Evolutionary conservation across 768 basidiomycete genomes (phyloP), one percentile per base, ranked within the genome.

Genomic region (Dacryopinax spathularia): DNA sequence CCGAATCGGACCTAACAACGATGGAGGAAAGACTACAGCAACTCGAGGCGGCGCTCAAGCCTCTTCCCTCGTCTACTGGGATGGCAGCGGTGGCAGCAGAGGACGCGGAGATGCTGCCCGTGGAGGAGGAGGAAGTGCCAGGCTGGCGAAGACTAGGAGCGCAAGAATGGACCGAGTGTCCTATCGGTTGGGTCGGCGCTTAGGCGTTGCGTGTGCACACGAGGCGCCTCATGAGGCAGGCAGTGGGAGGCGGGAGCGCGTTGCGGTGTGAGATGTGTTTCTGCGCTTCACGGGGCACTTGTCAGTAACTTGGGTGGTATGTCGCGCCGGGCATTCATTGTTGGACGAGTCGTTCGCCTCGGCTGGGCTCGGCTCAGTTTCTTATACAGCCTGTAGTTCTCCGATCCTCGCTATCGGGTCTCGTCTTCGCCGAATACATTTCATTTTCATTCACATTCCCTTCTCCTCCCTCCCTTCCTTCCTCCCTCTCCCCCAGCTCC

Each of bases 161-260:
- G 3, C 48, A 29, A 29, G 48, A 56, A 29, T 56, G 48, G 48
- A 29, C 25, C 6, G 48, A 9, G 48, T 9, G 48, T 13, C 48
- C 48, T 56, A 56, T 56, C 18, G 48, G 48, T 29, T 56, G 48
- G 48, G 48, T 56, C n/a, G n/a, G n/a, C n/a, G n/a, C n/a, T n/a
- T n/a, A n/a, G n/a, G n/a, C n/a, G n/a, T n/a, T n/a, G n/a, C n/a
- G n/a, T n/a, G n/a, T n/a, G n/a, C n/a, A n/a, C n/a, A n/a, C n/a
- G n/a, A n/a, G n/a, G n/a, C n/a, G n/a, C n/a, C n/a, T n/a, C n/a
- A n/a, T n/a, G n/a, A n/a, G n/a, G n/a, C n/a, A n/a, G n/a, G n/a
- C n/a, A n/a, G n/a, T n/a, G n/a, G n/a, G n/a, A n/a, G n/a, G n/a
- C n/a, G n/a, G n/a, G n/a, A n/a, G n/a, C n/a, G n/a, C n/a, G n/a